Base-by-base conservation (phyloP, 1,284 basidiomycete genomes). In the Exobasidium rhododendri region DNA sequence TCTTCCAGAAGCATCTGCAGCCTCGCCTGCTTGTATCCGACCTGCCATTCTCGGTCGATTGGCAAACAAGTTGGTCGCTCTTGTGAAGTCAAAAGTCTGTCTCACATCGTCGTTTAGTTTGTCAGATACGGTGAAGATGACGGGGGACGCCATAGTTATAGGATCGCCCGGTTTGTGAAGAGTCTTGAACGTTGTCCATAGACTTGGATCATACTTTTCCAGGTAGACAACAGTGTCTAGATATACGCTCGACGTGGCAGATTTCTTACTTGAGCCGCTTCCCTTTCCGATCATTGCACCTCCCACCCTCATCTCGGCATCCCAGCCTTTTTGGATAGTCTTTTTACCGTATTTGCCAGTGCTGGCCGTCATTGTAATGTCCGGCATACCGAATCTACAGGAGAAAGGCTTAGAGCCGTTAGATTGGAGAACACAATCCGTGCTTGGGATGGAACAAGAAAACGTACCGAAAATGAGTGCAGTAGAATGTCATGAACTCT, bases 401-500 rank as follows among this genome's bases (percentile, higher is more conserved):
- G 17, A 40, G 17, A 40, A 17, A 40, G 35, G 7, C 35, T n/a
- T n/a, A n/a, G n/a, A n/a, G n/a, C n/a, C n/a, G n/a, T n/a, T n/a
- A n/a, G n/a, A n/a, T n/a, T n/a, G n/a, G n/a, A n/a, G n/a, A n/a
- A n/a, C n/a, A n/a, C n/a, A n/a, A n/a, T n/a, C n/a, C n/a, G n/a
- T n/a, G n/a, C n/a, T n/a, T n/a, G n/a, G n/a, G n/a, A n/a, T n/a
- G n/a, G n/a, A n/a, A n/a, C n/a, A 40, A 40, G 35, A 7, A 40
- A 10, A 40, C 35, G 17, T 40, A 40, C 35, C 26, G 47, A 50
- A 88, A 96, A 44, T 87, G 84, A 47, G 87, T 85, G 80, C 92
- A 96, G 78, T 97, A 97, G 77, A 90, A 97, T 70, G 94, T 92
- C 88, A 97, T 93, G 81, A 97, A 97, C 68, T 86, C 87, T 58